Base-by-base conservation (phyloP, 108 stramenopile species). In the Poteriospumella lacustris region DNA sequence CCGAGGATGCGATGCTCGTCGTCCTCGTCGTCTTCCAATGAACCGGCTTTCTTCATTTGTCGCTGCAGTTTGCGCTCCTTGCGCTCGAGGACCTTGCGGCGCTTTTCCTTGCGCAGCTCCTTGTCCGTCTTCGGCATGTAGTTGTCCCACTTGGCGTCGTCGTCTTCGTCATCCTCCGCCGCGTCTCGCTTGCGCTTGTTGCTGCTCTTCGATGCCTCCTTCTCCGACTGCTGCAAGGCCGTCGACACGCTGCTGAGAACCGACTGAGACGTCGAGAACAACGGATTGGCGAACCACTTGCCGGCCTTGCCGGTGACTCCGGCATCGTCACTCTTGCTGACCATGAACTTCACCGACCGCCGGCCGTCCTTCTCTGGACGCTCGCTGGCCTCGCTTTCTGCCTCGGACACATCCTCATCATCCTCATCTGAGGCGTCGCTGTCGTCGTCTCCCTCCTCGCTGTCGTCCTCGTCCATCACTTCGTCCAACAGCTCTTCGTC, bases 111-210 rank as follows among this genome's bases (percentile, higher is more conserved):
- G 31, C 97, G 94, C 39, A 87, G 87, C 79, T 96, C 91, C 70
- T 97, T 97, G 70, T 99, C 98, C 0, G 94, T 97, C 78, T 93
- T 94, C 9, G 96, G 95, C 93, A 99, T 97, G n/a, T n/a, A n/a
- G 42, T 83, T 83, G 0, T 89, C 90, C 68, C 91, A 78, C 2
- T 93, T 87, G 38, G 90, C 89, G 36, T 93, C 92, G 9, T 91
- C 93, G 77, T 83, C 82, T 39, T 91, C 42, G 28, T 9, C 60
- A 58, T 80, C 67, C n/a, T 80, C 78, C 1, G 33, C 68, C 24
- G 28, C 38, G 5, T 75, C 77, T 5, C 68, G 82, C 26, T 1
- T 24, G 24, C 31, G 29, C 9, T 19, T 1, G 75, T 86, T 60
- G 58, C 43, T 36, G 12, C 19, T 68, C 24, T 36, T 68, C 36